Percentiles rank a stretch among this genome's conserved stretches.
These are phyloP conservation scores for Paramecium caudatum DNA, from an alignment of 73 alveolate species.

Conservation along the genomic window DNA sequence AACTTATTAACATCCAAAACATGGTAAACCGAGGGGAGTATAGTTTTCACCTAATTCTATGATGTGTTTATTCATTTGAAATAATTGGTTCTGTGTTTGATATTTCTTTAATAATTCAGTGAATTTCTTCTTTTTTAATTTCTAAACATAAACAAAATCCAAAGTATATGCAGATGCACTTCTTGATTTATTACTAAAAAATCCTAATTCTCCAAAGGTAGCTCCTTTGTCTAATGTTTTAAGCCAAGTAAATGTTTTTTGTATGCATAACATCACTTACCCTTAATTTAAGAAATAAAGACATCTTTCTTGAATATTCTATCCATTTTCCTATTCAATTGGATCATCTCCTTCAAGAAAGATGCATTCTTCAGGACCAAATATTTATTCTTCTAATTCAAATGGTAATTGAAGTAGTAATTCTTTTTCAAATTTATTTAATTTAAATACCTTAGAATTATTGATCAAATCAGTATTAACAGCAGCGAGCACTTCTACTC, in stretches of 20 bases:
- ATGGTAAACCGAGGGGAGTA: constrained; percentile 59
- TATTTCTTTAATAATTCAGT: neutral
- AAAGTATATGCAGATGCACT: constrained; percentile 85
- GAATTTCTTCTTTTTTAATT: constrained; percentile 79
- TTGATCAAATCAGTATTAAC: constrained; percentile 72
- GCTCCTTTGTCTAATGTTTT: constrained; percentile 81
- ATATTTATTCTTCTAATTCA: constrained; percentile 80
- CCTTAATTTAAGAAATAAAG: constrained; percentile 82
- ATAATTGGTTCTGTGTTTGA: constrained; percentile 13
- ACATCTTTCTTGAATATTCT: constrained; percentile 75
- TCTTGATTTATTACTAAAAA: constrained; percentile 87
- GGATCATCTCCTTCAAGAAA: constrained; percentile 84
- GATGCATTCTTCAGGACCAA: constrained; percentile 87
- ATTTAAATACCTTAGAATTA: constrained; percentile 58
- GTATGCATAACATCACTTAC: constrained; percentile 78
- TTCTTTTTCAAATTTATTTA: constrained; percentile 59
- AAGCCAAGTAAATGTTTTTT: constrained; percentile 78
- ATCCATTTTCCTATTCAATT: constrained; percentile 28
- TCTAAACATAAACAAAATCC: constrained; percentile 86
- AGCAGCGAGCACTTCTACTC: constrained; percentile 77
- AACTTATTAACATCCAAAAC: constrained; percentile 64
- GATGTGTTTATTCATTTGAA: constrained; percentile 55
- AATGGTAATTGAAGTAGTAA: constrained; percentile 66
- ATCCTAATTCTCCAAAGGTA: constrained; percentile 91
- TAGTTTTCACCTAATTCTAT: constrained; percentile 14